Evolutionary conservation across 208 protist genomes (phyloP), one percentile per base, ranked within the genome.

Genomic region (Polymyxa betae): DNA sequence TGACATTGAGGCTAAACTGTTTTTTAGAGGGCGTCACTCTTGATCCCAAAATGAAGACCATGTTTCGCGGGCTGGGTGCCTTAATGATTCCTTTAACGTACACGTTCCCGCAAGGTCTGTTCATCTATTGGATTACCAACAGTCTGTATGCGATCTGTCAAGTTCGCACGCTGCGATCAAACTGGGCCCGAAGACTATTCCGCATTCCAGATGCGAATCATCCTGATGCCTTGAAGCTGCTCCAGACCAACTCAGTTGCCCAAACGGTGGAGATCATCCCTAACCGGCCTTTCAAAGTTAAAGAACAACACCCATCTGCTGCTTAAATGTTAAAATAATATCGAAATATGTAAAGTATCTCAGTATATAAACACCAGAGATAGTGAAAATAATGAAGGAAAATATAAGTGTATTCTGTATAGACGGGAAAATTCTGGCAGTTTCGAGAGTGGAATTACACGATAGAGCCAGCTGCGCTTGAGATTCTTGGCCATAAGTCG

Each of bases 401-500:
- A n/a, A n/a, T n/a, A n/a, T n/a, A n/a, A n/a, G n/a, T n/a, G n/a
- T n/a, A n/a, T n/a, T n/a, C n/a, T n/a, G n/a, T n/a, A n/a, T n/a
- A n/a, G n/a, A n/a, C n/a, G n/a, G n/a, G n/a, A n/a, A n/a, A n/a
- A n/a, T n/a, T n/a, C n/a, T n/a, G n/a, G n/a, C n/a, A n/a, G n/a
- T n/a, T n/a, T n/a, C n/a, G n/a, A n/a, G n/a, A n/a, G n/a, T n/a
- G n/a, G n/a, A 60, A 60, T 60, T 98, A 99, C 44, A 99, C 95
- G 92, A 99, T 97, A 54, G 96, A 96, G 89, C 96, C 95, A 43
- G 98, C 96, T 90, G 97, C 95, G 44, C 96, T 96, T 92, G 98
- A 97, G 94, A 99, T 99, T 96, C 98, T 98, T 90, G 98, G 99
- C 99, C 99, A 99, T 72, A 99, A 95, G 91, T 99, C 99, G 49